phyloP scores from a whole-genome alignment of 306 rosid species.

The cucumber (Cucumis sativus) region Cucumber_9930_V3 NC_026656.2:12393501-12394000 shows the following conservation, averaged over 20 bases:
- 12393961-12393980: too few species aligned
- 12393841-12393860: too few species aligned
- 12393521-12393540: background rate
- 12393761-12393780: background rate
- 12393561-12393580: background rate
- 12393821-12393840: too few species aligned
- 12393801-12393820: too few species aligned
- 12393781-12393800: too few species aligned
- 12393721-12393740: background rate
- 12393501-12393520: background rate
- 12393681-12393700: background rate
- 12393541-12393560: background rate
- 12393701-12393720: background rate
- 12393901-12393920: too few species aligned
- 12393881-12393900: too few species aligned
- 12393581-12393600: background rate
- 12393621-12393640: background rate
- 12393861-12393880: too few species aligned
- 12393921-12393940: too few species aligned
- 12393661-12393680: background rate
- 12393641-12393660: background rate
- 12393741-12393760: background rate
- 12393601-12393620: background rate
- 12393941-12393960: too few species aligned
- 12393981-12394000: too few species aligned